These are phyloP conservation scores for Leishmania braziliensis DNA, from an alignment of 208 protist genomes.

Conservation along the genomic window DNA sequence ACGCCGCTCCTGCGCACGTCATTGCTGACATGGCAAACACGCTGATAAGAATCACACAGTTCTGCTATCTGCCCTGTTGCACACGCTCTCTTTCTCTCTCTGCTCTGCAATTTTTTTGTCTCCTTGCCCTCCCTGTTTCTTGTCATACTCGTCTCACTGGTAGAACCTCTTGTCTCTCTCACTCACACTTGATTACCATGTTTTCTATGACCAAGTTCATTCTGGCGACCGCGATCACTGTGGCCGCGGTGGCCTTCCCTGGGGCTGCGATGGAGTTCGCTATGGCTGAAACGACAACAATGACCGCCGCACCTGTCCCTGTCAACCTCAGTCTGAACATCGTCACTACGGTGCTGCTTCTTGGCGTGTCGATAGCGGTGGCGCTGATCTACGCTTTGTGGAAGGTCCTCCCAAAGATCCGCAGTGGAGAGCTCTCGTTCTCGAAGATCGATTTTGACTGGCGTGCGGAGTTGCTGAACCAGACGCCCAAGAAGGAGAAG, in stretches of 20 bases:
- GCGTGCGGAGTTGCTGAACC: conserved; percentile 49
- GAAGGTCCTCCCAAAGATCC: conserved; percentile 35
- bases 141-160: neutral
- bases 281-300: neutral
- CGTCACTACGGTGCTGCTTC: conserved; percentile 54
- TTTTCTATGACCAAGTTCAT: conserved; percentile 5
- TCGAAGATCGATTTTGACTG: conserved; percentile 54
- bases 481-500: conserved; percentile 41
- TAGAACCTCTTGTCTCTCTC: neutral
- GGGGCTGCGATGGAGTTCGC: neutral
- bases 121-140: neutral
- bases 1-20: neutral
- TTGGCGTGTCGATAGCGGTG: conserved; percentile 33
- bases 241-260: neutral
- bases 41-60: neutral
- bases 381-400: conserved; percentile 24
- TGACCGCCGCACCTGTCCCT: conserved; percentile 17
- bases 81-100: neutral
- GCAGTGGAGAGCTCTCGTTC: conserved; percentile 40
- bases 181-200: conserved; percentile 4
- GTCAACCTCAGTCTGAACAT: conserved; percentile 40
- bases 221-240: conserved; percentile 6
- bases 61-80: too few relatives aligned
- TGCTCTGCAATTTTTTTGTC: neutral
- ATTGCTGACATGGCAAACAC: neutral